These are phyloP conservation scores for Hypoxylon trugodes DNA, from an alignment of 495 filamentous ascomycete species.

Conservation along the genomic window DNA sequence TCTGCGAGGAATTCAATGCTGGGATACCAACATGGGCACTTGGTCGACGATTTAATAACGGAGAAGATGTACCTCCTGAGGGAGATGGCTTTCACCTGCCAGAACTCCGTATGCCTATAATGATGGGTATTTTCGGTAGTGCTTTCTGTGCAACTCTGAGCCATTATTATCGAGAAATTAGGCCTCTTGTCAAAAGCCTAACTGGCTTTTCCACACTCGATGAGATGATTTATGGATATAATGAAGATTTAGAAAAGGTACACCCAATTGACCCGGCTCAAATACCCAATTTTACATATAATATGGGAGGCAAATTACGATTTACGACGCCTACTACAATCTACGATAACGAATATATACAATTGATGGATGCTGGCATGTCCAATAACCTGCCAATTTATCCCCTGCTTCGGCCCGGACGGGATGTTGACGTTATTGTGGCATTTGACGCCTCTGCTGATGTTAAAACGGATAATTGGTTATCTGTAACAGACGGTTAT, in stretches of 20 bases:
- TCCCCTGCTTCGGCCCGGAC: conserved; percentile 84
- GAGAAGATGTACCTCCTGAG: conserved; percentile 65
- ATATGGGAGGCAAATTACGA: conserved; percentile 78
- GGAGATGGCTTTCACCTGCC: conserved; percentile 68
- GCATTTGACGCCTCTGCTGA: conserved; percentile 88
- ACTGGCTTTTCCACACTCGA: conserved; percentile 82
- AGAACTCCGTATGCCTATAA: conserved; percentile 78
- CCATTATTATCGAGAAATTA: conserved; percentile 94
- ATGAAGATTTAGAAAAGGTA: conserved; percentile 83
- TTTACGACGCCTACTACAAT: conserved; percentile 77
- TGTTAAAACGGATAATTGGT: conserved; percentile 89
- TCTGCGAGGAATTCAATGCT: conserved; percentile 86
- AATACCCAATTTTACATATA: conserved; percentile 86
- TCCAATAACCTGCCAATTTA: conserved; percentile 97
- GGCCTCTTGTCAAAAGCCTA: conserved; percentile 76
- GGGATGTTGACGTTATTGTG: conserved; percentile 90
- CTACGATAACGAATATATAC: conserved; percentile 71
- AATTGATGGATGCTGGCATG: conserved; percentile 98
- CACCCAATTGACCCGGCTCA: conserved; percentile 88
- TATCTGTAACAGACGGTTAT: conserved; percentile 91
- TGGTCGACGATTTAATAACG: conserved; percentile 80
- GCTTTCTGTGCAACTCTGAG: conserved; percentile 95
- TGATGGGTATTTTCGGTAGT: conserved; percentile 93
- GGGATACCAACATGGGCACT: conserved; percentile 96
- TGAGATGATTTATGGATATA: conserved; percentile 81